Evolutionary conservation across 192 early-diverging fungal species (phyloP).

Genomic region (Linderina pennispora): DNA sequence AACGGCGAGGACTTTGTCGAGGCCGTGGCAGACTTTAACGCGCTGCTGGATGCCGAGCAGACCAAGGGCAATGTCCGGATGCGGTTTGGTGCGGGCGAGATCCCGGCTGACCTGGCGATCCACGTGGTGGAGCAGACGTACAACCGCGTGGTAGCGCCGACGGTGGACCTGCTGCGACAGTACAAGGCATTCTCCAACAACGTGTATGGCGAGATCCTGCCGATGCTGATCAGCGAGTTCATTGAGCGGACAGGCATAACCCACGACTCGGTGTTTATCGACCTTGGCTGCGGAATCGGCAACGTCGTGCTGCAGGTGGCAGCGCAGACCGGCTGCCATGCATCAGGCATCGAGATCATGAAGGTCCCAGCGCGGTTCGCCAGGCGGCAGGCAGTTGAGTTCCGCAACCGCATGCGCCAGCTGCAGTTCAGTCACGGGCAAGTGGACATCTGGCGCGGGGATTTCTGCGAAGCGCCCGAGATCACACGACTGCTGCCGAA

Average conservation of each 20-base stretch:
- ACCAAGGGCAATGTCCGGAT: conserved; percentile 13
- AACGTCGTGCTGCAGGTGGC: conserved; percentile 97
- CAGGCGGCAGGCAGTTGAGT: conserved; percentile 73
- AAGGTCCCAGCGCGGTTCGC: conserved; percentile 76
- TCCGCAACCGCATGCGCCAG: conserved; percentile 70
- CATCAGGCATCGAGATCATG: conserved; percentile 90
- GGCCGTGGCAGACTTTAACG: conserved; percentile 70
- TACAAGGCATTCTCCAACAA: conserved; percentile 90
- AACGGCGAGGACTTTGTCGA: conserved; percentile 58
- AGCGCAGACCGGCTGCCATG: conserved; percentile 74
- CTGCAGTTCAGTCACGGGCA: conserved; percentile 56
- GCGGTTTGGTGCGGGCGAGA: conserved; percentile 26
- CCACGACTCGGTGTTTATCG: conserved; percentile 73
- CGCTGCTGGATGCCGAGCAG: conserved; percentile 44
- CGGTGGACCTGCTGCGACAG: conserved; percentile 62
- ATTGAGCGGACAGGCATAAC: conserved; percentile 64
- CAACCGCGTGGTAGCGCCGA: conserved; percentile 76
- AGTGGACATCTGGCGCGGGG: conserved; percentile 67
- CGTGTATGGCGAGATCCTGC: conserved; percentile 95
- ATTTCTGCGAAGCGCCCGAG: conserved; percentile 76
- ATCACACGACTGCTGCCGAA: conserved; percentile 61
- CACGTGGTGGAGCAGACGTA: conserved; percentile 88
- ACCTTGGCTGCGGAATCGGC: conserved; percentile 92
- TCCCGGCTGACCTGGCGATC: conserved; percentile 63
- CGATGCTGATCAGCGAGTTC: conserved; percentile 75